Conservation (phyloP, 1,139 yeast species). For the Yamadazyma dushanensis region DNA sequence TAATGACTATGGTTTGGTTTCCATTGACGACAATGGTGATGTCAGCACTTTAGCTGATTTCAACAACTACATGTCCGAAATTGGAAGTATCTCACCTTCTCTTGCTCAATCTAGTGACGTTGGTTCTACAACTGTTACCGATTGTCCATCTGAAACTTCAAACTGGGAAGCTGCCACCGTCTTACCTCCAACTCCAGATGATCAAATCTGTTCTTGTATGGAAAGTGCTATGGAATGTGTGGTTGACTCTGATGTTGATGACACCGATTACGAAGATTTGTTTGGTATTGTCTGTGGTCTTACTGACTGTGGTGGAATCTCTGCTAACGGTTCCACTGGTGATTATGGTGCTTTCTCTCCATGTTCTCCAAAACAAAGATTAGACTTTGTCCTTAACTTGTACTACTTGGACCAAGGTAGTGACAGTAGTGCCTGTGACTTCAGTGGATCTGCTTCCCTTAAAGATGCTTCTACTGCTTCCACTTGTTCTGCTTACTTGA, state of each 20-base stretch:
- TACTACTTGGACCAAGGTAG: constrained; percentile 36
- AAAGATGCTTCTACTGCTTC: constrained; percentile 29
- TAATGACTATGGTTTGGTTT: constrained; percentile 77
- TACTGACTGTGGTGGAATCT: constrained; percentile 39
- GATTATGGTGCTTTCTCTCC: constrained; percentile 42
- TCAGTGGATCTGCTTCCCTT: constrained; percentile 41
- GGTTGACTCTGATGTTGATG: constrained; percentile 29
- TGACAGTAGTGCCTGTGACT: constrained; percentile 38
- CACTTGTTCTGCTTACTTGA: constrained; percentile 32
- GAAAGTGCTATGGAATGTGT: constrained; percentile 37
- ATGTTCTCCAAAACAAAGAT: constrained; percentile 40
- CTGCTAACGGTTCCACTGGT: constrained; percentile 38
- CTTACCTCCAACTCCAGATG: constrained; percentile 49
- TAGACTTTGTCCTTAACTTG: constrained; percentile 40
- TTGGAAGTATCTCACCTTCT: constrained; percentile 44
- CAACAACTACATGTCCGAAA: constrained; percentile 53
- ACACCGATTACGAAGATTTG: constrained; percentile 35
- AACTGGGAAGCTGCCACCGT: constrained; percentile 41
- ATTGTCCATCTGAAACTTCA: constrained; percentile 39
- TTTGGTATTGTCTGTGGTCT: constrained; percentile 33
- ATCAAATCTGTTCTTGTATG: constrained; percentile 39
- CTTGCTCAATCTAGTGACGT: constrained; percentile 31
- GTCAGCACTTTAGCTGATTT: constrained; percentile 48
- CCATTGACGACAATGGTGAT: constrained; percentile 37
- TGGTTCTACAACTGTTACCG: constrained; percentile 24